Evolutionary conservation across 768 basidiomycete genomes (phyloP).

Genomic region (Lactarius trivialis): DNA sequence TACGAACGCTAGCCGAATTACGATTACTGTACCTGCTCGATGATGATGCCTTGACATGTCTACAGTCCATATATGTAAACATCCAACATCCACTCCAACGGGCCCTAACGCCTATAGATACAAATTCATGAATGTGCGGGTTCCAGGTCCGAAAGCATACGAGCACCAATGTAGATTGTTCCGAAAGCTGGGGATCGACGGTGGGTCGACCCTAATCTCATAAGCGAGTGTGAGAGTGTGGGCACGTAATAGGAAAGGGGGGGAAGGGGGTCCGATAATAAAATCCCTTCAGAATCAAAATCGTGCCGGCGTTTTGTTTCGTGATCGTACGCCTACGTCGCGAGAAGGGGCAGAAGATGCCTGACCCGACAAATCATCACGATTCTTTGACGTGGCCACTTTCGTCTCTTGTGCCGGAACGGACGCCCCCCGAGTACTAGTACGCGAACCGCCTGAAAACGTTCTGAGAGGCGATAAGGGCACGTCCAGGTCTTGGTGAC

Average conservation of each 20-base stretch:
- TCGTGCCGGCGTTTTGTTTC: background rate
- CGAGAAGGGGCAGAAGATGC: background rate
- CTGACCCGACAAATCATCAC: background rate
- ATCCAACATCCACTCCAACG: background rate
- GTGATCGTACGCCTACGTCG: background rate
- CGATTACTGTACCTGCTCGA: background rate
- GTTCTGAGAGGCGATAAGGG: slow-evolving; percentile 8
- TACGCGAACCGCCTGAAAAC: slow-evolving; percentile 6
- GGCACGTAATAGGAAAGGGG: background rate
- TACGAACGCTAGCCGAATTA: background rate
- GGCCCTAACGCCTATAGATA: background rate
- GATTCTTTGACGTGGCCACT: background rate
- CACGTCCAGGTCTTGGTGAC: slow-evolving; percentile 12
- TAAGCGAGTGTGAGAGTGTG: background rate
- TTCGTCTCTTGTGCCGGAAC: background rate
- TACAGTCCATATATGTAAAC: slow-evolving; percentile 1
- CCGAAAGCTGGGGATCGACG: background rate
- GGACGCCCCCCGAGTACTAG: background rate
- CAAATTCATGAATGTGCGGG: background rate
- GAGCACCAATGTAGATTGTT: background rate
- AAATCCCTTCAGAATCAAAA: background rate
- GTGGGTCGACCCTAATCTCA: background rate
- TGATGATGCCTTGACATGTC: background rate
- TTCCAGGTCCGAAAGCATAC: background rate
- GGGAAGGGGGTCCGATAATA: background rate